Conservation (phyloP, 176 grass and related monocot genomes). For the Aechmea fasciata region DNA sequence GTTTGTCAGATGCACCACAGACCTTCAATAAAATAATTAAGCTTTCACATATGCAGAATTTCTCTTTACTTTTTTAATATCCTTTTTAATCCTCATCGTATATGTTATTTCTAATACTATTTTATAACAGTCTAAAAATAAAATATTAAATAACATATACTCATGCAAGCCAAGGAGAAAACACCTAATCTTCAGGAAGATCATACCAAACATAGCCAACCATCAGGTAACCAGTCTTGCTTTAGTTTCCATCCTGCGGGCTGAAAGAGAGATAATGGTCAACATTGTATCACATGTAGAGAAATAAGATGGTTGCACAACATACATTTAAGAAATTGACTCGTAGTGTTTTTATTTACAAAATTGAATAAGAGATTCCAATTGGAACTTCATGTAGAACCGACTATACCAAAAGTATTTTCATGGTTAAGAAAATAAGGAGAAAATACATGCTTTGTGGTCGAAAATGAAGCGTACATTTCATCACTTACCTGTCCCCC, state of each 20-base stretch:
- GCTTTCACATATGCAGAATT: constrained; percentile 14
- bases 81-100: background rate
- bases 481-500: constrained; percentile 63
- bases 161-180: constrained; percentile 6
- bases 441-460: no score
- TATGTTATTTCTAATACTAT: background rate
- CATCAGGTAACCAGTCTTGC: constrained; percentile 79
- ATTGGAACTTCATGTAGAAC: no score
- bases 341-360: no score
- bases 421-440: no score
- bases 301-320: background rate
- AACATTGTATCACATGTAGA: background rate
- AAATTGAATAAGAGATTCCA: no score
- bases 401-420: no score
- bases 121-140: background rate
- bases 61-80: background rate
- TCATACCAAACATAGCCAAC: constrained; percentile 92
- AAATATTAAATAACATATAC: background rate
- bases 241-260: constrained; percentile 89
- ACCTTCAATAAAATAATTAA: constrained; percentile 47
- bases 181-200: constrained; percentile 14
- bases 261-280: constrained; percentile 29
- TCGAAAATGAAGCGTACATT: background rate
- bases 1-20: constrained; percentile 83
- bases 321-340: no score